Evolutionary conservation across 345 rosid species (phyloP).

Genomic region (Syzygium jambos): DNA sequence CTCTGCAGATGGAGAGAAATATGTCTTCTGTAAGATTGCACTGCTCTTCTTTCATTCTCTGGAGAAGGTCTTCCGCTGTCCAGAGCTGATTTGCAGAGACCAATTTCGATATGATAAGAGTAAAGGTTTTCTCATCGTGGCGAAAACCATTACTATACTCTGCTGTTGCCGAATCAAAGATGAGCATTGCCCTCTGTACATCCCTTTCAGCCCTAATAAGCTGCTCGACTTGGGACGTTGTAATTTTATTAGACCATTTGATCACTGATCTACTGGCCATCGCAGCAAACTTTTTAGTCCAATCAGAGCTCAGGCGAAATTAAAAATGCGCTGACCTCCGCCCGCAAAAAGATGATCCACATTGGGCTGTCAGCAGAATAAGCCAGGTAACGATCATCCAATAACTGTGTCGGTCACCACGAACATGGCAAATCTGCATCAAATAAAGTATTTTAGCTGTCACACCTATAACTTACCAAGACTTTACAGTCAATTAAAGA

Average conservation of each 20-base stretch:
- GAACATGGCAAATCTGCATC: not conserved
- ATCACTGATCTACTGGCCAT: slow-evolving; percentile 41
- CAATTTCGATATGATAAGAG: slow-evolving; percentile 52
- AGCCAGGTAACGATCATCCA: not conserved
- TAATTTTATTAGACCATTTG: slow-evolving; percentile 56
- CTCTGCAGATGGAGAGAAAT: slow-evolving; percentile 64
- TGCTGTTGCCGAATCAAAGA: slow-evolving; percentile 70
- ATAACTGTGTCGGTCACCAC: not conserved
- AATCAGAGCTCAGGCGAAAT: not conserved
- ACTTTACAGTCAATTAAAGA: not conserved
- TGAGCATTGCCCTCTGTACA: slow-evolving; percentile 36
- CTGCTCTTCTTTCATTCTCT: slow-evolving; percentile 60
- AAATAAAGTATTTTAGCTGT: not conserved
- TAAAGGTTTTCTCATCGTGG: slow-evolving; percentile 49
- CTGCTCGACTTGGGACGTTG: slow-evolving; percentile 49
- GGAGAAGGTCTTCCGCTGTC: slow-evolving; percentile 60
- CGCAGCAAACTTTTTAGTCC: not conserved
- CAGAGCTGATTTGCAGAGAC: slow-evolving; percentile 58
- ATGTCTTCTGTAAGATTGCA: slow-evolving; percentile 47
- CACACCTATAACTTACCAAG: not conserved
- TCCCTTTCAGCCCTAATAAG: slow-evolving; percentile 57
- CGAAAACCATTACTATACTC: slow-evolving; percentile 59
- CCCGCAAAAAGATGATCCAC: not conserved
- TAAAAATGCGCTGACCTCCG: not conserved
- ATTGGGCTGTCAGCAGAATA: not conserved